These are phyloP conservation scores for Vinca minor DNA, from an alignment of 257 asterid species.

Conservation along the genomic window DNA sequence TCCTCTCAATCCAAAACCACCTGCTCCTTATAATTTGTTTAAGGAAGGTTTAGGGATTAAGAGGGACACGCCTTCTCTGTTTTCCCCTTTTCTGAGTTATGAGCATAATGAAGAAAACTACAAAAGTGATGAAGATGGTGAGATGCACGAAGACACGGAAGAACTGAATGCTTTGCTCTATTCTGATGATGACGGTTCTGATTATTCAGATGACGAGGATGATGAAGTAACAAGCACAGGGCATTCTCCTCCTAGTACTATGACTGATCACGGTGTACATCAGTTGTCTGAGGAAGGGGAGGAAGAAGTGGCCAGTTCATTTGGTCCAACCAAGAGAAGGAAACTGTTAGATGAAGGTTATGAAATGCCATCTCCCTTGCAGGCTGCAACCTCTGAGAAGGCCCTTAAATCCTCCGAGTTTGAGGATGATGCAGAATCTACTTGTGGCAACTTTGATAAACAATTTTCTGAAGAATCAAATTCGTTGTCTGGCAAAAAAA, in stretches of 20 bases:
- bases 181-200: conserved; percentile 54
- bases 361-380: conserved; percentile 14
- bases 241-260: conserved; percentile 81
- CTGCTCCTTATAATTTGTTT: conserved; percentile 16
- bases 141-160: conserved; percentile 80
- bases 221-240: conserved; percentile 86
- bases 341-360: conserved; percentile 35
- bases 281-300: conserved; percentile 28
- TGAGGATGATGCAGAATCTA: conserved; percentile 65
- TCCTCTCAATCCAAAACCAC: conserved; percentile 28
- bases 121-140: conserved; percentile 30
- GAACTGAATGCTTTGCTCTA: conserved; percentile 74
- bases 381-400: conserved; percentile 25
- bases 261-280: conserved; percentile 40
- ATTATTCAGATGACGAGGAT: conserved; percentile 48
- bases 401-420: conserved; percentile 21
- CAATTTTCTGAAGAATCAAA: conserved; percentile 16
- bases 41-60: conserved; percentile 26
- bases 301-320: conserved; percentile 62
- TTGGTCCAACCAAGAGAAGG: conserved; percentile 40
- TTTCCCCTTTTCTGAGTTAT: conserved; percentile 18
- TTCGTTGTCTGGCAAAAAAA: conserved; percentile 34
- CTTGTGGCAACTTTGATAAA: conserved; percentile 30
- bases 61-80: conserved; percentile 18
- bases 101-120: conserved; percentile 31